A percentile compares a stretch with the other conserved stretches of the same genome.
These are phyloP conservation scores for Coniferiporia weirii DNA, from an alignment of 1,284 basidiomycete species.

Conservation along the genomic window DNA sequence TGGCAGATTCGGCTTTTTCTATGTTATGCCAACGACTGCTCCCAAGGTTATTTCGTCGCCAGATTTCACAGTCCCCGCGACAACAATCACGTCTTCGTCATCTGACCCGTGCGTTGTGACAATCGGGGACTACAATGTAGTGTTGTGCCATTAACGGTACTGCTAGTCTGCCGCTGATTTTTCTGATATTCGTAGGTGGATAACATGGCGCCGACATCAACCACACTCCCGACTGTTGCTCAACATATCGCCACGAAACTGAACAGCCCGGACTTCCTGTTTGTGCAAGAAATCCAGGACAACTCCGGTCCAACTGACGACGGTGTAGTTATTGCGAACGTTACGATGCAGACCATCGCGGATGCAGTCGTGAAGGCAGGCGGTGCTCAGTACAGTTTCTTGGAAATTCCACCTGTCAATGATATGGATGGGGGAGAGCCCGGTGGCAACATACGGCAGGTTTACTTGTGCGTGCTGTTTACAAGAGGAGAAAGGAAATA, in stretches of 20 bases:
- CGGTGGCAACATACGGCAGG: slow-evolving; percentile 61
- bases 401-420: slow-evolving; percentile 49
- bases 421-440: slow-evolving; percentile 57
- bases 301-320: slow-evolving; percentile 52
- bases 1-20: slow-evolving; percentile 47
- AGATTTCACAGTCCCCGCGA: slow-evolving; percentile 31
- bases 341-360: slow-evolving; percentile 47
- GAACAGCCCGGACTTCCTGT: slow-evolving; percentile 54
- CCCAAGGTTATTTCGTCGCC: slow-evolving; percentile 41
- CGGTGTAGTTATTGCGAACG: slow-evolving; percentile 49
- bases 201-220: slow-evolving; percentile 49
- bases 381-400: slow-evolving; percentile 38
- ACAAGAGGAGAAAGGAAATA: too few relatives aligned
- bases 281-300: slow-evolving; percentile 65
- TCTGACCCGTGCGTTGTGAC: slow-evolving; percentile 43
- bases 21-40: slow-evolving; percentile 51
- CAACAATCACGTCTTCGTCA: slow-evolving; percentile 32
- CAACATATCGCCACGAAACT: slow-evolving; percentile 50
- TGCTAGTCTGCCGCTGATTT: not conserved
- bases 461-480: slow-evolving; percentile 39
- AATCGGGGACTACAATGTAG: slow-evolving; percentile 58
- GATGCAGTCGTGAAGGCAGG: slow-evolving; percentile 41
- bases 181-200: slow-evolving; percentile 37
- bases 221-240: slow-evolving; percentile 45
- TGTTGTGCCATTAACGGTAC: slow-evolving; percentile 17